Conservation (phyloP, 805 yeast species). For the Lachancea cidri region DNA sequence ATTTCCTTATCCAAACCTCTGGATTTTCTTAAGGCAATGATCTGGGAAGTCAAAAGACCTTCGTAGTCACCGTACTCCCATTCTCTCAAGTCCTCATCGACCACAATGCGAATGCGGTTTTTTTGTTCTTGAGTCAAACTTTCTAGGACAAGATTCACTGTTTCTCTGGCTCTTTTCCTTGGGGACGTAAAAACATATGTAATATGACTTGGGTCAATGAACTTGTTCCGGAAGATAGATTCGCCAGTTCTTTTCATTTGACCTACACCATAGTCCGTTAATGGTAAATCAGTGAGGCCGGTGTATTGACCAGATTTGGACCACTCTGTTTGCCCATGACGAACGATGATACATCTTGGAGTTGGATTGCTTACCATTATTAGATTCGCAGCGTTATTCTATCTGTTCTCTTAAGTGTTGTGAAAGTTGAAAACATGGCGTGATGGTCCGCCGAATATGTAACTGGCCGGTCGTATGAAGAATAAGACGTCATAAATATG, state of each 20-base stretch:
- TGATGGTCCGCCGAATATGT: neutral
- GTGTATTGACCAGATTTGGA: constrained; percentile 91
- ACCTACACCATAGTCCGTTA: constrained; percentile 71
- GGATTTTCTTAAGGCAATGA: constrained; percentile 50
- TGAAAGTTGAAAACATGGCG: neutral
- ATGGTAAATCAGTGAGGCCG: constrained; percentile 72
- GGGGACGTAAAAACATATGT: constrained; percentile 75
- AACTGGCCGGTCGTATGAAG: neutral
- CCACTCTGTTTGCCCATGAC: constrained; percentile 95
- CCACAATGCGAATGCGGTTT: constrained; percentile 39
- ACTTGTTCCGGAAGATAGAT: constrained; percentile 50
- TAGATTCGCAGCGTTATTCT: neutral
- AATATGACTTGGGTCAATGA: constrained; percentile 60
- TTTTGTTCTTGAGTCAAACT: constrained; percentile 40
- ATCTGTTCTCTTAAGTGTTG: neutral
- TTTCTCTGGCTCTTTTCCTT: constrained; percentile 69
- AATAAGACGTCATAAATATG: neutral
- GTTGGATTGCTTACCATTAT: constrained; percentile 35
- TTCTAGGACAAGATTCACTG: constrained; percentile 60
- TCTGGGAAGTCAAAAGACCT: constrained; percentile 68
- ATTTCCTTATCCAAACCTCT: constrained; percentile 50
- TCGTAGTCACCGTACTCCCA: constrained; percentile 98
- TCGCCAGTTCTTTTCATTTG: constrained; percentile 75
- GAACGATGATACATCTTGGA: constrained; percentile 66
- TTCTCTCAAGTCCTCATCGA: constrained; percentile 73